Percentiles rank a stretch among this genome's conserved stretches.
Conservation (phyloP, 129 eudicot species). For the Flaveria bidentis region DNA sequence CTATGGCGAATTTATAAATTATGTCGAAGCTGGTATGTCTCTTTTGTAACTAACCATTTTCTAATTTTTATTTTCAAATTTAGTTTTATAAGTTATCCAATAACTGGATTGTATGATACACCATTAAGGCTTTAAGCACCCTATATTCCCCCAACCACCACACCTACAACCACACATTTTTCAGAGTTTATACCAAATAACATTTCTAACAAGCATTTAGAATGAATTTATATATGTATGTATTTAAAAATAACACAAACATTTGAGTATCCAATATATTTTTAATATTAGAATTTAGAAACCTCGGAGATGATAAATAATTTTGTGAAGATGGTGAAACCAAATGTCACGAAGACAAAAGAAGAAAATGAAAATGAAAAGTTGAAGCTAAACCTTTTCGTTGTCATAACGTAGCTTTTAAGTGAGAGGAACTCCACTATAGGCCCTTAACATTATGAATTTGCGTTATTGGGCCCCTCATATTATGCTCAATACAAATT, state of each 20-base stretch:
- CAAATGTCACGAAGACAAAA: slow-evolving; percentile 20
- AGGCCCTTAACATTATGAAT: slow-evolving; percentile 39
- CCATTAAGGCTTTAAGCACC: not conserved
- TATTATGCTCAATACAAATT: slow-evolving; percentile 9
- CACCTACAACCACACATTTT: not conserved
- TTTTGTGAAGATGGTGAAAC: slow-evolving; percentile 21
- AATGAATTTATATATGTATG: not conserved
- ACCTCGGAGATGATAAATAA: not conserved
- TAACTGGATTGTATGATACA: not conserved
- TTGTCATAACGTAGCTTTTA: slow-evolving; percentile 56
- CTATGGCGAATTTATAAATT: not conserved
- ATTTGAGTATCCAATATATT: not conserved
- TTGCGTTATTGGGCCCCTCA: slow-evolving; percentile 22
- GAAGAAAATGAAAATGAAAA: not conserved
- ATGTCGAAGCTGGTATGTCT: slow-evolving; percentile 1
- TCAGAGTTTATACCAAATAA: not conserved
- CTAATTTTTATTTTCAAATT: not conserved
- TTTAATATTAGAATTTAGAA: not conserved
- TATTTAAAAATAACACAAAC: not conserved
- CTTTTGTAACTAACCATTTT: not conserved
- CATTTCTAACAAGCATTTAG: not conserved
- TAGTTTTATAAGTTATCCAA: not conserved
- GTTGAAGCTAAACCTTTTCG: slow-evolving; percentile 32
- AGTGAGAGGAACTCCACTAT: slow-evolving; percentile 43
- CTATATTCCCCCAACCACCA: not conserved